phyloP scores from a whole-genome alignment of 169 alveolate genomes.

The Plasmodium gaboni region DNA sequence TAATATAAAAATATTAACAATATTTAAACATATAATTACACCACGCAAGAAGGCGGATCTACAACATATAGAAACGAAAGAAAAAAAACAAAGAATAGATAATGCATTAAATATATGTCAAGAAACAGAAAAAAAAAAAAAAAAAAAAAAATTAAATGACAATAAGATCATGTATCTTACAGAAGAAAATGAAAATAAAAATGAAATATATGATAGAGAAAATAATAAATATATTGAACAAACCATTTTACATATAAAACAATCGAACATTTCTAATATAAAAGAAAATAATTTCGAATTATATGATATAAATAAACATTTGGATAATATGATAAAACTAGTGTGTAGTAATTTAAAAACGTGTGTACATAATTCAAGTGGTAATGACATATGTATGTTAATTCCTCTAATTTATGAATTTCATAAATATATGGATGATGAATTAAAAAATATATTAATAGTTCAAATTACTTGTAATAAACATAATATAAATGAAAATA shows the following conservation, averaged over 20 bases:
- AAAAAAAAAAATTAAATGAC: background rate
- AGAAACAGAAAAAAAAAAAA: background rate
- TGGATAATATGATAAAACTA: slow-evolving; percentile 54
- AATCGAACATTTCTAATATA: background rate
- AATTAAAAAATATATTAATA: slow-evolving; percentile 69
- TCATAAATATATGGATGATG: slow-evolving; percentile 72
- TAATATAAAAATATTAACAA: slow-evolving; percentile 40
- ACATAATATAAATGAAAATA: slow-evolving; percentile 56
- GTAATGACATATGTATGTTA: slow-evolving; percentile 50
- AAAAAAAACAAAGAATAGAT: background rate
- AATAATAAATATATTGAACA: background rate
- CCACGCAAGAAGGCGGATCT: background rate
- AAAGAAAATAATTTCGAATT: background rate
- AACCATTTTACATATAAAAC: background rate
- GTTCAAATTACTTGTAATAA: slow-evolving; percentile 69
- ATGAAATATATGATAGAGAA: slow-evolving; percentile 20
- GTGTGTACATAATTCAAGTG: slow-evolving; percentile 38
- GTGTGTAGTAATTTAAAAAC: slow-evolving; percentile 54
- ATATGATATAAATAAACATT: background rate
- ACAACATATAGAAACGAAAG: background rate
- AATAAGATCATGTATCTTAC: background rate
- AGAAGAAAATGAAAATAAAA: background rate
- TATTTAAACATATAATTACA: slow-evolving; percentile 12
- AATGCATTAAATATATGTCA: background rate
- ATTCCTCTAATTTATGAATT: slow-evolving; percentile 64